Evolutionary conservation across 2,329 filamentous ascomycete species (phyloP), one percentile per base, ranked within the genome.

Genomic region (Fusarium nygamai): DNA sequence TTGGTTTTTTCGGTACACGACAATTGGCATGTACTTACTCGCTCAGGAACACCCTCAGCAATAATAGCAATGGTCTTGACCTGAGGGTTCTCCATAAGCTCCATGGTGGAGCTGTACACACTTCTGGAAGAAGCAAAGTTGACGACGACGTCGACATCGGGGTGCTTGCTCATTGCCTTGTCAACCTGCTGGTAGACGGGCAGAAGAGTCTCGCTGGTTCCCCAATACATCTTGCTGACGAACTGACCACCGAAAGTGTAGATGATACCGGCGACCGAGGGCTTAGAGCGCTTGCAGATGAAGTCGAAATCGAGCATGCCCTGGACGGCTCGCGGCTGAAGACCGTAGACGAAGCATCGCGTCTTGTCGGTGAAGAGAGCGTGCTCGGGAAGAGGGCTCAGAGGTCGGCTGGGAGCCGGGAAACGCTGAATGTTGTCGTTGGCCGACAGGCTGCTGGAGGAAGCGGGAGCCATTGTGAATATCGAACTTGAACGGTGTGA

Each of bases 181-280:
- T 91, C 88, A 57, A 95, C 93, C 82, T 94, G 91, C 88, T 99
- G 96, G 91, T 99, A 99, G 84, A 99, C 96, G 74, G 96, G 96
- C 80, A 99, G 91, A 77, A 99, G 92, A 74, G 96, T 99, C 90
- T 99, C 96, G 88, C 95, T 98, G 83, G 96, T 99, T 82, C 96
- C 96, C 96, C 96, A 99, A 93, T 99, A 99, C 96, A 99, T 98
- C 92, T 99, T 99, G 92, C 95, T 98, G 84, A 99, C 96, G 92
- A 99, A 99, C 88, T 99, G 96, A 79, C 96, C 96, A 84, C 96
- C 96, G 83, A 99, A 99, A 80, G 96, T 98, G 90, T 99, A 99
- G 90, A 99, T 98, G 87, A 99, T 98, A 84, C 95, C 96, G 78
- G 96, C 96, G 68, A 99, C 96, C 67, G 96, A 99, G 76, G 96